Conservation (phyloP, 139 green algal species). For the Chlorella sorokiniana region DNA sequence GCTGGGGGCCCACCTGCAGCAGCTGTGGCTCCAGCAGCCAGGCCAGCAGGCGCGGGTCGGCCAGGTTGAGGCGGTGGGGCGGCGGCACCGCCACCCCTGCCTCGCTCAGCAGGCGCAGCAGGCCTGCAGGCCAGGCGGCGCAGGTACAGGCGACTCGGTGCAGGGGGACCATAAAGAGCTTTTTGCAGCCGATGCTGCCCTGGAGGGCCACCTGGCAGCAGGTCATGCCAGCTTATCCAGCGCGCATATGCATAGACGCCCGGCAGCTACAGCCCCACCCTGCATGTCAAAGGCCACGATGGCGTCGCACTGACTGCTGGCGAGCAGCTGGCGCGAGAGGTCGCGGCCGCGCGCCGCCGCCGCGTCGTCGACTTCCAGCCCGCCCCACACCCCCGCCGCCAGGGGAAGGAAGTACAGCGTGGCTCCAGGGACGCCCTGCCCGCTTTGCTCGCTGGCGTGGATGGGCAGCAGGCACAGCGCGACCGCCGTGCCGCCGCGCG, state of each 20-base stretch:
- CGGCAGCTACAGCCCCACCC: constrained; percentile 5
- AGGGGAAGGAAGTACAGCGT: constrained; percentile 17
- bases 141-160: too few relatives aligned
- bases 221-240: too few relatives aligned
- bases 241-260: background rate
- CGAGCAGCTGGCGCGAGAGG: constrained; percentile 14
- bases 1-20: constrained; percentile 9
- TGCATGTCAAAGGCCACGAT: constrained; percentile 27
- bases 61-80: background rate
- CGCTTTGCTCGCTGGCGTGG: background rate
- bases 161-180: too few relatives aligned
- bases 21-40: constrained; percentile 59
- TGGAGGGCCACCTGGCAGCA: too few relatives aligned
- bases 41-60: constrained; percentile 31
- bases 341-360: background rate
- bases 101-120: constrained; percentile 11
- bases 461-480: constrained; percentile 32
- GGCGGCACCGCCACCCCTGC: constrained; percentile 22
- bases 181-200: too few relatives aligned
- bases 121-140: background rate
- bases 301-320: background rate
- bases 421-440: background rate
- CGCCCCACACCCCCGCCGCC: constrained; percentile 8
- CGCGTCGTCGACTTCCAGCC: background rate
- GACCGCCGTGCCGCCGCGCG: background rate